Conservation (phyloP, 441 rosid genomes). For the Flueggea neowawraea region DNA sequence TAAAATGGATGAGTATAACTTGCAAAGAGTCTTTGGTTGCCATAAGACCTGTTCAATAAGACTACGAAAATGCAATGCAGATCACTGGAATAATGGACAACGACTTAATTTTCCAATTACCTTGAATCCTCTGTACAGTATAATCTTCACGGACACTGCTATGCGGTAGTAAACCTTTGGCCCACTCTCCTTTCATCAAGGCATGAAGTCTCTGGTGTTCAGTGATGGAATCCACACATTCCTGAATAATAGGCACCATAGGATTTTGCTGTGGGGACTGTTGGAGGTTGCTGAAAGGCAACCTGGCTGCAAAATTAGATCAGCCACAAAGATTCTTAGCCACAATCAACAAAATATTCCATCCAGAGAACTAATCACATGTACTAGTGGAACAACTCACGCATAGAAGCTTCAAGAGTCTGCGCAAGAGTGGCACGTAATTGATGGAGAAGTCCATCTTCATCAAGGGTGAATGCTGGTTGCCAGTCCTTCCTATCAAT, state of each 20-base stretch:
- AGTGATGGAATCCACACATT: conserved; percentile 82
- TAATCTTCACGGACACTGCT: conserved; percentile 68
- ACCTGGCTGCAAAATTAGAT: conserved; percentile 46
- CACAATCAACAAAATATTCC: conserved; percentile 7
- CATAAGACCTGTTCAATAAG: conserved; percentile 1
- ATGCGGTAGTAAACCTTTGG: conserved; percentile 82
- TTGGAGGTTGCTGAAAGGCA: conserved; percentile 44
- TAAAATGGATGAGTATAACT: conserved; percentile 9
- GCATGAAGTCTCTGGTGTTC: conserved; percentile 91
- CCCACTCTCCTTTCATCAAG: conserved; percentile 95
- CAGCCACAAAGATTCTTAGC: conserved; percentile 5
- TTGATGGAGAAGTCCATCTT: conserved; percentile 84
- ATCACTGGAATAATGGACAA: conserved; percentile 3
- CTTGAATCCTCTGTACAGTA: conserved; percentile 74
- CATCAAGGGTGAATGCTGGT: conserved; percentile 70
- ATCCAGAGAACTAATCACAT: not conserved
- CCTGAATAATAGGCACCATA: conserved; percentile 63
- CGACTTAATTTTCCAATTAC: conserved; percentile 29
- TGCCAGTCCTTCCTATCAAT: conserved; percentile 83
- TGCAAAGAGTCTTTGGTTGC: conserved; percentile 1
- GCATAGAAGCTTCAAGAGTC: conserved; percentile 54
- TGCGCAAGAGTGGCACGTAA: conserved; percentile 76
- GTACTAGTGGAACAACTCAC: conserved; percentile 39
- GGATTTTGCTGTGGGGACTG: conserved; percentile 72
- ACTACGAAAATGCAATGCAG: conserved; percentile 1